phyloP scores from a whole-genome alignment of 345 rosid genomes.

The Citrus sp. region DNA sequence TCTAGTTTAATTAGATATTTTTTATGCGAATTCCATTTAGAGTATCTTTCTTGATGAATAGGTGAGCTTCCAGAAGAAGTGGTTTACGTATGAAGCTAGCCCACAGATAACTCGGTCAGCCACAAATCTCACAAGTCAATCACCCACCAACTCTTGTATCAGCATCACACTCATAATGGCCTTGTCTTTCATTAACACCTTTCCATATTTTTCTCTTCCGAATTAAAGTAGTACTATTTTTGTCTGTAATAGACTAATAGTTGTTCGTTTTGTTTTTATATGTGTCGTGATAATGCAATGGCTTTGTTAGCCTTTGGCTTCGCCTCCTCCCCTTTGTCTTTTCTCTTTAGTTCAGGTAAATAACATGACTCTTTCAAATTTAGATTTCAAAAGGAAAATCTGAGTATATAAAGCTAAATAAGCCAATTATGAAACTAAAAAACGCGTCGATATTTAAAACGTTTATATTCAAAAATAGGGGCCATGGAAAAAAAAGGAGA shows the following conservation, averaged over 20 bases:
- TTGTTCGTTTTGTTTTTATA: background rate
- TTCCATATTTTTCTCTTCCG: background rate
- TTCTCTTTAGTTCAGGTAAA: background rate
- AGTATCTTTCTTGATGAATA: background rate
- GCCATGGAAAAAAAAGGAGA: background rate
- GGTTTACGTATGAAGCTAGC: background rate
- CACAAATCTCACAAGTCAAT: constrained; percentile 17
- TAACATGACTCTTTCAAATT: background rate
- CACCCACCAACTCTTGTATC: constrained; percentile 19
- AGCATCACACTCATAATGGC: background rate
- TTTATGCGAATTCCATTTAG: background rate
- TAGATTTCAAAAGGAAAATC: background rate
- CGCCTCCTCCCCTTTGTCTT: background rate
- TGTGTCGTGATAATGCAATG: background rate
- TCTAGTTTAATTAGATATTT: too few species aligned
- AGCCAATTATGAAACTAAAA: background rate
- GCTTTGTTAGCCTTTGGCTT: background rate
- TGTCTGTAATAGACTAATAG: background rate
- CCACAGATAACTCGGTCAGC: constrained; percentile 1
- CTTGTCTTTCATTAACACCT: background rate
- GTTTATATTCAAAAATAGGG: background rate
- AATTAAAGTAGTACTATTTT: background rate
- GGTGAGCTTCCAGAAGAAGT: constrained; percentile 25
- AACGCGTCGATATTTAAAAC: background rate
- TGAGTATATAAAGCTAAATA: background rate